Base-by-base conservation (phyloP, 495 filamentous ascomycete species). In the Lasiosphaeria miniovina region DNA sequence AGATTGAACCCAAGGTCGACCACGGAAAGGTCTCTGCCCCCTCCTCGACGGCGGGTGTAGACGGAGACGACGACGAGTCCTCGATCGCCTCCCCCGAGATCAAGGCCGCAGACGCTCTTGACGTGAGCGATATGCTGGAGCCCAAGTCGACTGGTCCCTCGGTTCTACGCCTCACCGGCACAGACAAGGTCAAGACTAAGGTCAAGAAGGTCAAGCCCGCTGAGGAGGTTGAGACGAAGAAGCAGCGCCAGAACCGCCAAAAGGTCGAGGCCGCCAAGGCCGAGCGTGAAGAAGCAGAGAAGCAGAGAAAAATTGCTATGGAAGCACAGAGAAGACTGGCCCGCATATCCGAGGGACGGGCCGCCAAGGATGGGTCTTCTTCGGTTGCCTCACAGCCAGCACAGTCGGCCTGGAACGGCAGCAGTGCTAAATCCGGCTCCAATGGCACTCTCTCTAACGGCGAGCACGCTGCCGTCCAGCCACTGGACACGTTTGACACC, bases 111-210 rank as follows among this genome's bases (percentile, higher is more conserved):
- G 72, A 78, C 49, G 66, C 72, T 43, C 81, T 79, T 15, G 90
- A 86, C 65, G 83, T 95, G 49, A 87, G 87, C 51, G 91, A 96
- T 70, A 96, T 96, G 91, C 84, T 96, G 24, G 91, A 94, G 74
- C 77, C 88, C 15, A 77, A 81, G 46, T 69, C 85, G 17, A 68
- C 85, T 41, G 89, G 80, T 24, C 88, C 90, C n/a, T 85, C 87
- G 5, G 85, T 91, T 43, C 82, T 96, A 40, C 86, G 89, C 24
- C 74, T 96, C 49, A 92, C 87, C 48, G 84, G 85, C 46, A 77
- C 82, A 36, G 83, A 88, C 62, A 79, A 81, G 49, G 75, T 75
- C 48, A 82, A 84, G 64, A 73, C 83, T 49, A 88, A 86, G 77
- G 82, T 86, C 72, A 75, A 81, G 68, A 88, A 88, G 78, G 65